These are phyloP conservation scores for Periconia sp. DNA, from an alignment of 2,329 filamentous ascomycete genomes.

Conservation along the genomic window DNA sequence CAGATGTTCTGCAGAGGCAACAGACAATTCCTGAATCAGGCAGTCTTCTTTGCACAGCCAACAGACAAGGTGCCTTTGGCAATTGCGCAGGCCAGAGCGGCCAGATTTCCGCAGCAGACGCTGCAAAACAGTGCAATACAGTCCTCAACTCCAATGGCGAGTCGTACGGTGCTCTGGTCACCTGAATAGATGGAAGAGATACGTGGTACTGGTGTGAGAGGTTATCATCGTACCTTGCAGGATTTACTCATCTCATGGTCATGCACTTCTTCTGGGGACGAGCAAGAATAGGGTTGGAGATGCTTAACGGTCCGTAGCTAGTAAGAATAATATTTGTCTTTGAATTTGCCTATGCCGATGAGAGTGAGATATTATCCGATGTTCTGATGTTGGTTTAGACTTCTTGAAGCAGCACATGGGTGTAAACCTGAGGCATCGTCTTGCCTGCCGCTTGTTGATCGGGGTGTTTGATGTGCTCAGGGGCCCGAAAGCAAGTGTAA, in stretches of 20 bases:
- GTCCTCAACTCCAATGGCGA: slow-evolving; percentile 24
- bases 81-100: slow-evolving; percentile 28
- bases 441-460: not conserved
- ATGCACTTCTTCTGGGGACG: not conserved
- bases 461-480: slow-evolving; percentile 1
- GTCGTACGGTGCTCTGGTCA: slow-evolving; percentile 11
- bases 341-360: too few species aligned
- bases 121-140: slow-evolving; percentile 30
- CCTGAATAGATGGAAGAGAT: not conserved
- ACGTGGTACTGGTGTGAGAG: not conserved
- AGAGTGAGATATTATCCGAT: too few species aligned
- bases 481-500: slow-evolving; percentile 1
- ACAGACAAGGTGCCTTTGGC: slow-evolving; percentile 13
- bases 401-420: too few species aligned
- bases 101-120: slow-evolving; percentile 20
- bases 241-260: not conserved
- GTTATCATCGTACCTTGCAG: not conserved
- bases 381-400: too few species aligned
- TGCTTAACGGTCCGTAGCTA: too few species aligned
- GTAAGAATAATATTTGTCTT: too few species aligned
- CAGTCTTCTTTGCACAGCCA: slow-evolving; percentile 17
- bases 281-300: too few species aligned
- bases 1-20: slow-evolving; percentile 21
- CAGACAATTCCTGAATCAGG: slow-evolving; percentile 10
- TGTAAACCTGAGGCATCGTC: not conserved